A percentile compares a stretch with the other conserved stretches of the same genome.
phyloP scores from a whole-genome alignment of 768 basidiomycete genomes.

The Macrolepiota fuliginosa region DNA sequence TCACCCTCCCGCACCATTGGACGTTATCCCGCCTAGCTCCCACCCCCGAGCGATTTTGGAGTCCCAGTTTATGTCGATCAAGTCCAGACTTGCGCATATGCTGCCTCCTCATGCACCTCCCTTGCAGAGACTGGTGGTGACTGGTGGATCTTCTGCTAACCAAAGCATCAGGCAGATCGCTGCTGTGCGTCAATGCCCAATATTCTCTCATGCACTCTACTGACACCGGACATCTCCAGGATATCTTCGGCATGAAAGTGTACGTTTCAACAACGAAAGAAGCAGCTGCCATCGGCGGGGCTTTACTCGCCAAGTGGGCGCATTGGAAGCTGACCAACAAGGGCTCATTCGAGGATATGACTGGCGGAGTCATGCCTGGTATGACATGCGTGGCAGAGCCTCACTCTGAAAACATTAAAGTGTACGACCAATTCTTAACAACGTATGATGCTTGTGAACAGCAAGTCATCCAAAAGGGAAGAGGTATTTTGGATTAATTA shows the following conservation, averaged over 20 bases:
- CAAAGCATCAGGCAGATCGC: constrained; percentile 68
- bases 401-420: constrained; percentile 33
- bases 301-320: constrained; percentile 66
- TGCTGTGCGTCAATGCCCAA: constrained; percentile 38
- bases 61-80: constrained; percentile 82
- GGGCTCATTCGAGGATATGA: constrained; percentile 68
- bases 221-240: constrained; percentile 27
- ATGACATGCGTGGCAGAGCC: constrained; percentile 66
- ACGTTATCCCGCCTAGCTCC: constrained; percentile 38
- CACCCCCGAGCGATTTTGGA: constrained; percentile 81
- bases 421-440: constrained; percentile 55
- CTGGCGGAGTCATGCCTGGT: constrained; percentile 43
- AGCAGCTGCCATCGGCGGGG: constrained; percentile 72
- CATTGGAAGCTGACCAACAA: constrained; percentile 56
- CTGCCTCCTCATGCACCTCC: constrained; percentile 53
- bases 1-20: constrained; percentile 25
- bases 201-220: not conserved
- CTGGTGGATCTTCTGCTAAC: constrained; percentile 79
- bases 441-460: constrained; percentile 59
- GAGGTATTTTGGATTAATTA: not conserved
- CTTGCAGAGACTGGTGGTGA: constrained; percentile 68
- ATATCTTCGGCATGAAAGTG: constrained; percentile 75
- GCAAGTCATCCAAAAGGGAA: constrained; percentile 32
- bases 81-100: constrained; percentile 66
- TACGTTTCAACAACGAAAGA: constrained; percentile 68